Conservation (phyloP, 169 alveolate species). For the Cyclospora cayetanensis region DNA sequence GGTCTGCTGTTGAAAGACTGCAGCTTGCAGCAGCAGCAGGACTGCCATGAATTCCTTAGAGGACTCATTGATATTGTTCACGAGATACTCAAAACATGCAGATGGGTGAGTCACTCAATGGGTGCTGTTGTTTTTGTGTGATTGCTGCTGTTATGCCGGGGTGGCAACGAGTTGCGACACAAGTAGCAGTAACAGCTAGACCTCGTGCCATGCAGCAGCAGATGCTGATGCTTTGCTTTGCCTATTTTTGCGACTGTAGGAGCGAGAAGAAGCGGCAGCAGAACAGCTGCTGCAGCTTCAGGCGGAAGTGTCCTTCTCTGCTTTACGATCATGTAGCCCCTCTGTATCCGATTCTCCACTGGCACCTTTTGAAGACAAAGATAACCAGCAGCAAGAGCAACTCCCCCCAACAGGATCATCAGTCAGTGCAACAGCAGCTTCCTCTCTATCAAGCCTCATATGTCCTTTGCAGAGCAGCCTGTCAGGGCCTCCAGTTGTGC, state of each 20-base stretch:
- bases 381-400: too few species aligned
- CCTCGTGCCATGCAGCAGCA: background rate
- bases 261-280: slow-evolving; percentile 54
- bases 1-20: slow-evolving; percentile 55
- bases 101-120: slow-evolving; percentile 15
- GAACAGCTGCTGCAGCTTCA: slow-evolving; percentile 60
- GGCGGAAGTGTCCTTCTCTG: too few species aligned
- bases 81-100: slow-evolving; percentile 28
- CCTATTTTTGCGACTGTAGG: slow-evolving; percentile 21
- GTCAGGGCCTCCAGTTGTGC: too few species aligned
- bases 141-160: background rate
- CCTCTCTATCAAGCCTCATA: too few species aligned
- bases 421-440: too few species aligned
- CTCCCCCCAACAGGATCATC: too few species aligned
- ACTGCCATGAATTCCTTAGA: slow-evolving; percentile 50
- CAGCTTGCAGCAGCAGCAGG: slow-evolving; percentile 59
- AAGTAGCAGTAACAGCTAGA: background rate
- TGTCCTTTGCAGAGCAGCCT: too few species aligned
- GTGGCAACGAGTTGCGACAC: background rate
- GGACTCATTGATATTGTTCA: slow-evolving; percentile 47
- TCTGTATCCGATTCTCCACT: too few species aligned
- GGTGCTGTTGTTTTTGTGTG: background rate
- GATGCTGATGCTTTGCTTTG: background rate
- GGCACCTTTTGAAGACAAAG: too few species aligned
- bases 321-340: too few species aligned